Evolutionary conservation across 2,329 filamentous ascomycete species (phyloP).

Genomic region (Endothia cerciana): DNA sequence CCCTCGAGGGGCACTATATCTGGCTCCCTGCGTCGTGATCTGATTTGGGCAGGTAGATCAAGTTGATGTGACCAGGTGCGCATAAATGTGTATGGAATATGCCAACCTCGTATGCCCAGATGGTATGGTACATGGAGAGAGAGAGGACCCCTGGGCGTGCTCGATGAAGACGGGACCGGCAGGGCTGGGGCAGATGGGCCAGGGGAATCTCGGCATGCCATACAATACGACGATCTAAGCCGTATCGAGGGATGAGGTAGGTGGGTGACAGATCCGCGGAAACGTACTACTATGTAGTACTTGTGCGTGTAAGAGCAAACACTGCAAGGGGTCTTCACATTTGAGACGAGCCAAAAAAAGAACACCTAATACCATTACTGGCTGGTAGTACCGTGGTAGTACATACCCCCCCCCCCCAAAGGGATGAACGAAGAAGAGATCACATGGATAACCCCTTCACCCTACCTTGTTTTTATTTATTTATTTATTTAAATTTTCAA

Average conservation of each 20-base stretch:
- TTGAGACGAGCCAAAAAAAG: conserved; percentile 15
- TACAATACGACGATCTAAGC: not conserved
- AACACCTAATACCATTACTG: not conserved
- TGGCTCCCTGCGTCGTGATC: no score
- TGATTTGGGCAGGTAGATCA: no score
- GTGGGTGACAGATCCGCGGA: not conserved
- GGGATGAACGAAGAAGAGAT: no score
- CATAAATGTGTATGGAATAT: not conserved
- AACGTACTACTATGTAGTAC: no score
- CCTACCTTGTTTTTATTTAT: no score
- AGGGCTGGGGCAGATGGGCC: conserved; percentile 1
- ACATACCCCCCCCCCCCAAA: not conserved
- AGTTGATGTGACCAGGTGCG: no score
- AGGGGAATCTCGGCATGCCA: not conserved
- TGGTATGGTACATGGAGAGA: not conserved
- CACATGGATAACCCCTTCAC: no score
- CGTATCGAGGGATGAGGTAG: not conserved
- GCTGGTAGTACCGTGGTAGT: no score
- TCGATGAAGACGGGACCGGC: not conserved
- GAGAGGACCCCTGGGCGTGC: not conserved
- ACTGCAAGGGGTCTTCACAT: not conserved
- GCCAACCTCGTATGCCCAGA: no score
- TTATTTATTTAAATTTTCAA: no score
- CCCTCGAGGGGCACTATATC: no score
- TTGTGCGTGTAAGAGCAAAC: not conserved